These are phyloP conservation scores for Crithidia bombi DNA, from an alignment of 208 protist genomes.

Conservation along the genomic window DNA sequence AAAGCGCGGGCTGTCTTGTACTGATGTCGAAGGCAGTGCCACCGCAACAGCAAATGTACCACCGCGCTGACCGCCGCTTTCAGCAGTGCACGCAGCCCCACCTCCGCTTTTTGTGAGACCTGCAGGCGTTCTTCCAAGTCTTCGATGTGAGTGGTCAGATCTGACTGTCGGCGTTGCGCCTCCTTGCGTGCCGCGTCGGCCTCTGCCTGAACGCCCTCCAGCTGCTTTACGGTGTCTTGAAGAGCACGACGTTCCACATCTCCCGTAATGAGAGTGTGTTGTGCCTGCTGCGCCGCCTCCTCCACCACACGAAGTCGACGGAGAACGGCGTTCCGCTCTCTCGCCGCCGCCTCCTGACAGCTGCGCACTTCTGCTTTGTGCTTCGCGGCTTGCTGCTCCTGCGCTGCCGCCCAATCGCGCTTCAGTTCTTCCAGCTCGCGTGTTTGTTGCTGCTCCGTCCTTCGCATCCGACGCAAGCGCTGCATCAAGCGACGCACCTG, in stretches of 20 bases:
- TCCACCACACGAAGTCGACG: slow-evolving; percentile 3
- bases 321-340: slow-evolving; percentile 20
- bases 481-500: slow-evolving; percentile 12
- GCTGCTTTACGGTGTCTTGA: neutral
- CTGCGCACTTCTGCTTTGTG: slow-evolving; percentile 6
- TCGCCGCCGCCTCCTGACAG: neutral
- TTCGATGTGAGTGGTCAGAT: slow-evolving; percentile 27
- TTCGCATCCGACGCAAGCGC: slow-evolving; percentile 12
- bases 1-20: neutral
- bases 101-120: slow-evolving; percentile 6
- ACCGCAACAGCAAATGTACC: neutral
- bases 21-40: slow-evolving; percentile 16
- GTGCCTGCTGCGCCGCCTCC: neutral
- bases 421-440: slow-evolving; percentile 30
- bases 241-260: slow-evolving; percentile 11
- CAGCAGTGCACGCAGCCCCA: slow-evolving; percentile 16
- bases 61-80: neutral
- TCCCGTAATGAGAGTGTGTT: slow-evolving; percentile 15
- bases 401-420: slow-evolving; percentile 22
- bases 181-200: neutral
- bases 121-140: slow-evolving; percentile 20
- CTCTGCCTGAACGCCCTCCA: slow-evolving; percentile 8
- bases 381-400: slow-evolving; percentile 5
- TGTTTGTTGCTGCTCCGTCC: slow-evolving; percentile 15
- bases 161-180: slow-evolving; percentile 14